A percentile compares a stretch with the other conserved stretches of the same genome.
phyloP scores from a whole-genome alignment of 1,284 basidiomycete genomes.

The Puccinia novopanici region DNA sequence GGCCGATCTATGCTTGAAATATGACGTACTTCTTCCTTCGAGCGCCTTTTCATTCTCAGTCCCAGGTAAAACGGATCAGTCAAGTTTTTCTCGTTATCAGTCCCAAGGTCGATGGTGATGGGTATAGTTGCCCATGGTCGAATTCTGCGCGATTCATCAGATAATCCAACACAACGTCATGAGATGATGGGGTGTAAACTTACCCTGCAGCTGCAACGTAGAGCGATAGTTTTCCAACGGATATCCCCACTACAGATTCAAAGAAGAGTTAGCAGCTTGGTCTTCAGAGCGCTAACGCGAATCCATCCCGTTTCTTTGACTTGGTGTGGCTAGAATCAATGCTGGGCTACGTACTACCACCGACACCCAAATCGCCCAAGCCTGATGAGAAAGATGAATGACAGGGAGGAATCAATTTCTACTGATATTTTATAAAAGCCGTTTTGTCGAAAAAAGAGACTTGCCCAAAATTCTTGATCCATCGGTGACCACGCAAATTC shows the following conservation, averaged over 20 bases:
- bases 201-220: constrained; percentile 85
- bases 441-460: neutral
- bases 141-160: constrained; percentile 65
- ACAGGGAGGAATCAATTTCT: neutral
- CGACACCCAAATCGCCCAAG: constrained; percentile 75
- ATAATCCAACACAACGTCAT: neutral
- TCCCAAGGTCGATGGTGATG: constrained; percentile 81
- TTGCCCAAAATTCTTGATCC: constrained; percentile 85
- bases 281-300: neutral
- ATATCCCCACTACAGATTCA: constrained; percentile 76
- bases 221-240: constrained; percentile 86
- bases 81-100: constrained; percentile 78
- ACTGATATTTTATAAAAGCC: neutral
- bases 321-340: neutral
- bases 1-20: neutral
- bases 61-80: constrained; percentile 90
- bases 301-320: neutral
- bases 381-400: constrained; percentile 9
- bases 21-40: constrained; percentile 66
- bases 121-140: constrained; percentile 81
- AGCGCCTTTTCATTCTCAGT: constrained; percentile 70
- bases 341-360: constrained; percentile 52
- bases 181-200: constrained; percentile 52
- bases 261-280: neutral
- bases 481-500: constrained; percentile 79